Evolutionary conservation across 2,329 filamentous ascomycete genomes (phyloP).

Genomic region (Ophiostoma sp.): DNA sequence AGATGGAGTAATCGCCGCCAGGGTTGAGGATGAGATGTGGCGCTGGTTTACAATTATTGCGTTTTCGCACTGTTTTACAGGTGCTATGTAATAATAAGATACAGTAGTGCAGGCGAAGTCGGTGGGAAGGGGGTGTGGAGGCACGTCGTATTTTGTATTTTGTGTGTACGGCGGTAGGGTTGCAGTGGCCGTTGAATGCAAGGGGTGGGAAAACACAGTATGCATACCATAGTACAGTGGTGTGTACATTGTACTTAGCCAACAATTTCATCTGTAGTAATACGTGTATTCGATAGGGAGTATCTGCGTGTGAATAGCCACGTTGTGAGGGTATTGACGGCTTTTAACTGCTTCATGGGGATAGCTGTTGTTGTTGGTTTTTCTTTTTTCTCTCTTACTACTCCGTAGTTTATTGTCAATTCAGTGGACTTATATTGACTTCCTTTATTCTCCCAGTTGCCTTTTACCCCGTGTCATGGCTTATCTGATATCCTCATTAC

Average conservation of each 20-base stretch:
- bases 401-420: too few species aligned
- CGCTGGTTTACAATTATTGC: not conserved
- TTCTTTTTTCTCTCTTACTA: not conserved
- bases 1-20: constrained; percentile 6
- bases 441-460: too few species aligned
- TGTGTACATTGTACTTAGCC: not conserved
- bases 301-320: not conserved
- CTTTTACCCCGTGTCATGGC: not conserved
- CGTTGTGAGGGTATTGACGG: not conserved
- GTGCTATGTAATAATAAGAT: not conserved
- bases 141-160: not conserved
- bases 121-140: not conserved
- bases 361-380: not conserved
- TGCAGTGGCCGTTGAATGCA: not conserved
- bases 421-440: too few species aligned
- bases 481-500: not conserved
- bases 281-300: not conserved
- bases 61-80: not conserved
- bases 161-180: not conserved
- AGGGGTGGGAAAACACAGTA: not conserved
- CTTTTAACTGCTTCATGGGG: not conserved
- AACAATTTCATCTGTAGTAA: not conserved
- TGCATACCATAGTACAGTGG: too few species aligned
- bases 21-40: not conserved
- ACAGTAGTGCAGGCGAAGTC: too few species aligned